Percentiles rank a stretch among this genome's conserved stretches.
phyloP scores from a whole-genome alignment of 805 yeast genomes.

The Wickerhamomyces mucosus region DNA sequence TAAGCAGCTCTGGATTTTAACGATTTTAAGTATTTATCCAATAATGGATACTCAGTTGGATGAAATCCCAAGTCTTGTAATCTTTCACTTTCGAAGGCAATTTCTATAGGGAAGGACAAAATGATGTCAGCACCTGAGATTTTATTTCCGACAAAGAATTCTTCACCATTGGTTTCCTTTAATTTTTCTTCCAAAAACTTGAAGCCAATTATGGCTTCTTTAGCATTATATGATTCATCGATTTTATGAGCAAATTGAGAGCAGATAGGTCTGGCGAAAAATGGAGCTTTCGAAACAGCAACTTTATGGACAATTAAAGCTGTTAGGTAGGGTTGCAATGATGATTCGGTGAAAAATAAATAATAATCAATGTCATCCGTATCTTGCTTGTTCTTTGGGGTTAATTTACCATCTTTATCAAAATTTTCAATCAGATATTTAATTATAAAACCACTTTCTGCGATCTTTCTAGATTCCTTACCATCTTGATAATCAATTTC shows the following conservation, averaged over 20 bases:
- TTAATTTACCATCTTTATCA: slow-evolving; percentile 32
- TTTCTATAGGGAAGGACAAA: slow-evolving; percentile 29
- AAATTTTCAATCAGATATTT: slow-evolving; percentile 41
- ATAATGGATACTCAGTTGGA: slow-evolving; percentile 1
- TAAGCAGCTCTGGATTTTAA: slow-evolving; percentile 4
- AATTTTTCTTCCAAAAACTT: slow-evolving; percentile 32
- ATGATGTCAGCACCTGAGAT: slow-evolving; percentile 52
- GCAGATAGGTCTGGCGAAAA: slow-evolving; percentile 36
- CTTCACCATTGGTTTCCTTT: slow-evolving; percentile 1
- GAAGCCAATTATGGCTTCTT: slow-evolving; percentile 33
- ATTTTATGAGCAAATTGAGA: slow-evolving; percentile 34
- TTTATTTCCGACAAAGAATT: slow-evolving; percentile 38
- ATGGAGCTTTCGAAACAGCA: slow-evolving; percentile 33
- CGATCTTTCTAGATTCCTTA: slow-evolving; percentile 24
- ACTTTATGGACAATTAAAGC: slow-evolving; percentile 28
- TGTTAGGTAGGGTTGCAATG: slow-evolving; percentile 41
- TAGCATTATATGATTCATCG: slow-evolving; percentile 37
- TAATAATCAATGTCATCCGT: slow-evolving; percentile 38
- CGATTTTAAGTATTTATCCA: slow-evolving; percentile 1
- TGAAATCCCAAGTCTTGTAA: not conserved
- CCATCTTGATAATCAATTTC: slow-evolving; percentile 31
- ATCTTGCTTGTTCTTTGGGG: slow-evolving; percentile 21
- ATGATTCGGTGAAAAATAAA: slow-evolving; percentile 52
- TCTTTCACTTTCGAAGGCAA: slow-evolving; percentile 17
- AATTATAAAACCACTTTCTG: slow-evolving; percentile 55